Conservation (phyloP, 495 filamentous ascomycete species). For the Pseudoneurospora amorphoporcata region DNA sequence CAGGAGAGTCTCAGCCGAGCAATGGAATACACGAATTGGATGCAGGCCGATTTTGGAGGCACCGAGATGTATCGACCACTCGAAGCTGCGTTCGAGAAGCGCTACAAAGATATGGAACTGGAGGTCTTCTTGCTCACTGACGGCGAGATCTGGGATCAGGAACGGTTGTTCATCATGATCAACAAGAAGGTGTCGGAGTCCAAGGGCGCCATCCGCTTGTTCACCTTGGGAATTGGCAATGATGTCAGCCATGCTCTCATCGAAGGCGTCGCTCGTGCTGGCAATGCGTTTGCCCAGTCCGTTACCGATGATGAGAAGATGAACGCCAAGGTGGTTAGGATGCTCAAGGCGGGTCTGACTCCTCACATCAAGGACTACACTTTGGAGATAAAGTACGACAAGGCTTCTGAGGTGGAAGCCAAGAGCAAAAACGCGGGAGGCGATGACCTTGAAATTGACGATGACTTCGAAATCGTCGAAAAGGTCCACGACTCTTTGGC, state of each 20-base stretch:
- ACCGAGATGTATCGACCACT: conserved; percentile 54
- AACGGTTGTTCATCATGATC: conserved; percentile 44
- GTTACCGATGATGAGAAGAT: conserved; percentile 49
- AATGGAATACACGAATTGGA: conserved; percentile 33
- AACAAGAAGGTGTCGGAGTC: conserved; percentile 35
- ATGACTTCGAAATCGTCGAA: conserved; percentile 49
- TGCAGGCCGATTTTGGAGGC: conserved; percentile 51
- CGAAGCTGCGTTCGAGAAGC: conserved; percentile 38
- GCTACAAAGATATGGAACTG: conserved; percentile 42
- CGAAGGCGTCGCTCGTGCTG: conserved; percentile 56
- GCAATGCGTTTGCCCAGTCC: conserved; percentile 55
- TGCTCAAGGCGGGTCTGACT: conserved; percentile 57
- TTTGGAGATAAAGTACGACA: conserved; percentile 48
- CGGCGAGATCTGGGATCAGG: conserved; percentile 55
- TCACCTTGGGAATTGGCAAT: conserved; percentile 55
- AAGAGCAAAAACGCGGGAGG: neutral
- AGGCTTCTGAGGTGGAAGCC: conserved; percentile 7
- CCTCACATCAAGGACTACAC: conserved; percentile 51
- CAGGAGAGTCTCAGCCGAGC: conserved; percentile 41
- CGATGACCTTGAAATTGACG: conserved; percentile 18
- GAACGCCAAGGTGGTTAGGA: conserved; percentile 54
- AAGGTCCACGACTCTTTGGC: conserved; percentile 36
- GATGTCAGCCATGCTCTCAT: conserved; percentile 53
- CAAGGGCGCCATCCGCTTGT: conserved; percentile 48
- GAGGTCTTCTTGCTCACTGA: conserved; percentile 62